Percentiles rank a stretch among this genome's conserved stretches.
These are phyloP conservation scores for Colletotrichum magnum DNA, from an alignment of 2,329 filamentous ascomycete species.

Conservation along the genomic window DNA sequence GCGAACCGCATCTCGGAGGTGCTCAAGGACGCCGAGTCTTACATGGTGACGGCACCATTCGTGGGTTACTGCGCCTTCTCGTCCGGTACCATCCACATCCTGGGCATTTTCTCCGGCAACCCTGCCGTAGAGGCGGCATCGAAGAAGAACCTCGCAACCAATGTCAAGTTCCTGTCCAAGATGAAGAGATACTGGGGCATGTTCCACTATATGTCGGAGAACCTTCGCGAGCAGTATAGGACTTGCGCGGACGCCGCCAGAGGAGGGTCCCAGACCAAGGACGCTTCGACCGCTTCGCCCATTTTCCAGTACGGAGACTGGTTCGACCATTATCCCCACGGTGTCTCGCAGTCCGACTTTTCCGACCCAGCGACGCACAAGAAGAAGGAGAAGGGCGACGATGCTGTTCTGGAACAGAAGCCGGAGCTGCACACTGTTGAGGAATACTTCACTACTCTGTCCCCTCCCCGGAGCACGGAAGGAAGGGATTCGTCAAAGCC, in stretches of 20 bases:
- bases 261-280: constrained; percentile 69
- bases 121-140: constrained; percentile 80
- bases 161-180: constrained; percentile 90
- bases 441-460: constrained; percentile 90
- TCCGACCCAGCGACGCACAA: constrained; percentile 78
- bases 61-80: constrained; percentile 95
- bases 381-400: constrained; percentile 84
- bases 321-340: constrained; percentile 96
- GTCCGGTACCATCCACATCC: constrained; percentile 94
- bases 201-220: constrained; percentile 97
- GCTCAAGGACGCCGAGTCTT: constrained; percentile 83
- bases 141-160: constrained; percentile 87
- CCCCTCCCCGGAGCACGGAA: constrained; percentile 71
- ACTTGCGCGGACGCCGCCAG: constrained; percentile 86
- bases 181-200: constrained; percentile 99
- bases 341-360: constrained; percentile 87
- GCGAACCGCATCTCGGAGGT: constrained; percentile 90
- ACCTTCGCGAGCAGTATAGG: constrained; percentile 89
- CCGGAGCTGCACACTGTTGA: constrained; percentile 93
- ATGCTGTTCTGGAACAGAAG: constrained; percentile 90
- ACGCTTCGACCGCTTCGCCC: constrained; percentile 65
- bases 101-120: constrained; percentile 91
- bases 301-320: constrained; percentile 98
- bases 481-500: constrained; percentile 21
- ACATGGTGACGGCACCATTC: constrained; percentile 90